Percentiles rank a stretch among this genome's conserved stretches.
These are phyloP conservation scores for Fomitopsis serialis DNA, from an alignment of 768 basidiomycete species.

Conservation along the genomic window DNA sequence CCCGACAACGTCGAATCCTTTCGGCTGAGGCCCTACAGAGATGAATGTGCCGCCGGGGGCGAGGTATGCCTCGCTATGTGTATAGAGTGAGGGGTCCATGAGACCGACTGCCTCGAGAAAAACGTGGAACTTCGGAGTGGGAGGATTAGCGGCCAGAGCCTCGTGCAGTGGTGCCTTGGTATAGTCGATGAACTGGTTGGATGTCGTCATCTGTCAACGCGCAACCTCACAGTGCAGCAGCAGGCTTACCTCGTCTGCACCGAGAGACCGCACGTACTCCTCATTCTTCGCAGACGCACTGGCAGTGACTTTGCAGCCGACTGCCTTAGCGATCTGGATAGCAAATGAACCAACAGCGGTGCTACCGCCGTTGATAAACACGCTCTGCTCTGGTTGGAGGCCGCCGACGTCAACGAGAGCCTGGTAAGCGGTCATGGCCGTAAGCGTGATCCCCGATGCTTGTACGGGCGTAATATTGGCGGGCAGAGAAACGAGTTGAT, in stretches of 20 bases:
- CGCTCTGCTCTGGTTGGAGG: constrained; percentile 50
- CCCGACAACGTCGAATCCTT: constrained; percentile 23
- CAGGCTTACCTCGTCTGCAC: constrained; percentile 56
- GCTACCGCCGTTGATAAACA: constrained; percentile 71
- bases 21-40: constrained; percentile 44
- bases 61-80: constrained; percentile 46
- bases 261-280: constrained; percentile 48
- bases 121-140: constrained; percentile 47
- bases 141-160: constrained; percentile 39
- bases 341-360: constrained; percentile 65
- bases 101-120: constrained; percentile 57
- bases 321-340: constrained; percentile 67
- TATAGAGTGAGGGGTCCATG: constrained; percentile 44
- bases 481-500: constrained; percentile 40
- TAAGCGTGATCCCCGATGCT: constrained; percentile 56
- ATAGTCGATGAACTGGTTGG: constrained; percentile 52
- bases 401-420: constrained; percentile 42
- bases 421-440: constrained; percentile 54
- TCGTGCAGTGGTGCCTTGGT: constrained; percentile 43
- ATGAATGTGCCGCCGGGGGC: constrained; percentile 48
- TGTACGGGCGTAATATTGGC: constrained; percentile 44
- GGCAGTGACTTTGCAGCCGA: constrained; percentile 51
- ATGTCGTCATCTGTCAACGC: neutral
- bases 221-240: neutral
- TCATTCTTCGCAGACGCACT: constrained; percentile 59